Conservation (phyloP, 371 early-diverging fungal species). For the Catenaria anguillulae region DNA sequence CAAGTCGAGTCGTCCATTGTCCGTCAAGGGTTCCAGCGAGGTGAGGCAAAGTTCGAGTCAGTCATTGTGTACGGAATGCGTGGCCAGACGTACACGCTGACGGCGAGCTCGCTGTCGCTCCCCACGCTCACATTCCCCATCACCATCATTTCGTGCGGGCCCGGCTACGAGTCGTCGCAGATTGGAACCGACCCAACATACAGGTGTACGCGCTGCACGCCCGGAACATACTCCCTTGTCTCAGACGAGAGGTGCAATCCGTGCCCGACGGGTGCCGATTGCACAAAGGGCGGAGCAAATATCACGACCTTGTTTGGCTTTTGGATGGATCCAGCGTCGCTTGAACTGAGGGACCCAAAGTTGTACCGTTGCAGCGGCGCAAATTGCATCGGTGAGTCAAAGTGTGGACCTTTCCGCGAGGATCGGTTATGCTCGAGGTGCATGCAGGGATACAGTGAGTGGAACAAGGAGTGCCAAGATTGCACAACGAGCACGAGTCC, state of each 20-base stretch:
- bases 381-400: not conserved
- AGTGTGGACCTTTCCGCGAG: not conserved
- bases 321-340: not conserved
- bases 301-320: not conserved
- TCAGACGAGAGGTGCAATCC: not conserved
- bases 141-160: not conserved
- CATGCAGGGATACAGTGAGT: slow-evolving; percentile 1
- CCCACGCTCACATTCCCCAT: not conserved
- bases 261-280: slow-evolving; percentile 5
- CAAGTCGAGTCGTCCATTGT: not conserved
- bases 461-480: slow-evolving; percentile 4
- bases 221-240: slow-evolving; percentile 1
- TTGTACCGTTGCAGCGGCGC: not conserved
- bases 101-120: not conserved
- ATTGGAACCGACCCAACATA: not conserved
- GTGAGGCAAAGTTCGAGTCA: not conserved
- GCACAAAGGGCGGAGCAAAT: not conserved
- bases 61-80: not conserved
- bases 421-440: not conserved
- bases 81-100: not conserved
- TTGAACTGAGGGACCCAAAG: not conserved
- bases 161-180: not conserved
- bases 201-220: not conserved
- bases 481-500: slow-evolving; percentile 2
- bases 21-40: slow-evolving; percentile 2